Conservation (phyloP, 2,329 filamentous ascomycete species). For the Penicillium italicum region DNA sequence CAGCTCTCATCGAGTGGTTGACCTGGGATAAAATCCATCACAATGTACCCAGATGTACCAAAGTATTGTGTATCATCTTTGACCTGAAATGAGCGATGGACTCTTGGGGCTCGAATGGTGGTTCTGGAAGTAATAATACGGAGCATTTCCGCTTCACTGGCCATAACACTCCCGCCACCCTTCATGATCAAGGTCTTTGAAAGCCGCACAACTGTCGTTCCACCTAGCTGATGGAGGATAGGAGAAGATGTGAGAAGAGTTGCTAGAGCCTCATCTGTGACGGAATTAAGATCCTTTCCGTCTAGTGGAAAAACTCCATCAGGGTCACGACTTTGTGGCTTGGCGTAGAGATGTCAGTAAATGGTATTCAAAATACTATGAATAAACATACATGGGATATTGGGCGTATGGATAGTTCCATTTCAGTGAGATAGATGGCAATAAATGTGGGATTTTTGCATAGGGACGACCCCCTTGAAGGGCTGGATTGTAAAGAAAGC, state of each 20-base stretch:
- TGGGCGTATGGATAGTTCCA: no score
- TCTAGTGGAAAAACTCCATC: slow-evolving; percentile 7
- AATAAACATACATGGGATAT: no score
- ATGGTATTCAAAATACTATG: no score
- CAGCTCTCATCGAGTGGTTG: slow-evolving; percentile 25
- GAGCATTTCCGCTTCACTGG: slow-evolving; percentile 23
- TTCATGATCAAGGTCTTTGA: slow-evolving; percentile 24
- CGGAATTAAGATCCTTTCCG: neutral
- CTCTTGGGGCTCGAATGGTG: slow-evolving; percentile 19
- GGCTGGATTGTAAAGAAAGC: no score
- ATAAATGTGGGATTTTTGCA: no score
- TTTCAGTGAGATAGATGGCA: no score
- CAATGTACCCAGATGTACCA: slow-evolving; percentile 26
- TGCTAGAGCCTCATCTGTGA: neutral
- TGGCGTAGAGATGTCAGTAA: no score
- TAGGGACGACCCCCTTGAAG: no score
- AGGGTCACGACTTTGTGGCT: no score
- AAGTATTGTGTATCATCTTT: slow-evolving; percentile 21
- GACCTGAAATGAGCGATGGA: slow-evolving; percentile 24
- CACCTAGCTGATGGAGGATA: slow-evolving; percentile 19
- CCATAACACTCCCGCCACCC: slow-evolving; percentile 19
- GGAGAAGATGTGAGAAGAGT: slow-evolving; percentile 17
- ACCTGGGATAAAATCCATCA: slow-evolving; percentile 31
- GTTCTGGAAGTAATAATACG: slow-evolving; percentile 19
- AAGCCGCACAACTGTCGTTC: slow-evolving; percentile 26